Conservation (phyloP, 164 flowering plant species). For the Macadamia integrifolia region DNA sequence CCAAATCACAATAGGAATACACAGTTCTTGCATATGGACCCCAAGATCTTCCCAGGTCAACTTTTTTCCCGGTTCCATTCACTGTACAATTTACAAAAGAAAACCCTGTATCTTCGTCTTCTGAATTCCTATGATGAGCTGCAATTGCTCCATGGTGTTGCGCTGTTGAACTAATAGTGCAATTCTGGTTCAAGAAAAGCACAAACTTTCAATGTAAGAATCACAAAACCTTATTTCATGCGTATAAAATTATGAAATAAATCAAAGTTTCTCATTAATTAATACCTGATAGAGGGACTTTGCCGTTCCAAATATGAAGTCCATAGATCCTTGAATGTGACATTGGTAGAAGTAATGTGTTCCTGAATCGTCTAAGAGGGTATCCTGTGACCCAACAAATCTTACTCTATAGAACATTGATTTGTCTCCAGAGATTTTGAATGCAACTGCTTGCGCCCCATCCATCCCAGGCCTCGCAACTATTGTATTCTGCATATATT, state of each 20-base stretch:
- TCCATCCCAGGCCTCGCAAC: constrained; percentile 37
- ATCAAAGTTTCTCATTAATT: no score
- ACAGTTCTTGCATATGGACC: constrained; percentile 60
- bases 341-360: constrained; percentile 59
- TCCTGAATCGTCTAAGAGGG: constrained; percentile 67
- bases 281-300: constrained; percentile 63
- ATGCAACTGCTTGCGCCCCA: constrained; percentile 81
- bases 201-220: constrained; percentile 2
- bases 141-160: constrained; percentile 60
- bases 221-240: not conserved
- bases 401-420: constrained; percentile 51
- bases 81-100: constrained; percentile 65
- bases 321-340: constrained; percentile 63
- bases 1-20: constrained; percentile 52
- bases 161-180: constrained; percentile 52
- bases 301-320: constrained; percentile 76
- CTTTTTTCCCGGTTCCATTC: constrained; percentile 45
- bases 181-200: constrained; percentile 32
- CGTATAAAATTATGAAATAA: no score
- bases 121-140: constrained; percentile 60
- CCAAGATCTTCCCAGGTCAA: constrained; percentile 83
- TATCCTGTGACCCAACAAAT: constrained; percentile 73
- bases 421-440: constrained; percentile 55
- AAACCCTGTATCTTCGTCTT: constrained; percentile 59
- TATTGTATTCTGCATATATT: constrained; percentile 55